Percentiles rank a stretch among this genome's conserved stretches.
Evolutionary conservation across 2,329 filamentous ascomycete species (phyloP).

Genomic region (Cercospora brassicicola): DNA sequence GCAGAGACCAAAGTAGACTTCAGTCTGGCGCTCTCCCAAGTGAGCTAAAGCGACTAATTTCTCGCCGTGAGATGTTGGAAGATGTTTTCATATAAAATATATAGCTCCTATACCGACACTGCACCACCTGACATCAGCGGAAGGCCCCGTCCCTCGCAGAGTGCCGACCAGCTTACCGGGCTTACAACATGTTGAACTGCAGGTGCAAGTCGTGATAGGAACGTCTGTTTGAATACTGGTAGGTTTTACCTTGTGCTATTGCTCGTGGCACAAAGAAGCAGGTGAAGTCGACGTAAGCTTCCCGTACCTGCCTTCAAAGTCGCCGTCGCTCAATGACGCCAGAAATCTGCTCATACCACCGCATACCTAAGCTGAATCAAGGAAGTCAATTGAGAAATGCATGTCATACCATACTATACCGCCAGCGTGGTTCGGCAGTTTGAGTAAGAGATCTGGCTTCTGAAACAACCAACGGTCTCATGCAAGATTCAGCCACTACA

Average conservation of each 20-base stretch:
- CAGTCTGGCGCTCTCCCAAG: constrained; percentile 28
- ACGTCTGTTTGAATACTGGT: too few species aligned
- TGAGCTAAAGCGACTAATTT: constrained; percentile 23
- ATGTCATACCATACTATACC: not conserved
- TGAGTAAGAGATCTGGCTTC: not conserved
- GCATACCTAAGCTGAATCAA: not conserved
- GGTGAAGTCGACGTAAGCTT: not conserved
- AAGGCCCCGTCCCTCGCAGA: too few species aligned
- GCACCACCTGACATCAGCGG: too few species aligned
- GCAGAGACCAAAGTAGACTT: constrained; percentile 21
- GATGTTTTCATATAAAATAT: not conserved
- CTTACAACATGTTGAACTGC: too few species aligned
- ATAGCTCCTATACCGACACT: too few species aligned
- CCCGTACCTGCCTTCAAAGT: too few species aligned
- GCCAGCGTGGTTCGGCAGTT: not conserved
- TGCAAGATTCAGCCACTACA: not conserved
- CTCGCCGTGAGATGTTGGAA: not conserved
- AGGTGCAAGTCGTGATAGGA: too few species aligned
- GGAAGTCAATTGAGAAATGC: not conserved
- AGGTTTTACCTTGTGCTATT: too few species aligned
- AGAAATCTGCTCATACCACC: not conserved
- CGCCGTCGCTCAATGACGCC: not conserved
- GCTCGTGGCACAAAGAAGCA: not conserved
- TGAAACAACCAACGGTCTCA: not conserved
- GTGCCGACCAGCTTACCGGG: too few species aligned